phyloP scores from a whole-genome alignment of 345 rosid species.

The Turritis glabra region DNA sequence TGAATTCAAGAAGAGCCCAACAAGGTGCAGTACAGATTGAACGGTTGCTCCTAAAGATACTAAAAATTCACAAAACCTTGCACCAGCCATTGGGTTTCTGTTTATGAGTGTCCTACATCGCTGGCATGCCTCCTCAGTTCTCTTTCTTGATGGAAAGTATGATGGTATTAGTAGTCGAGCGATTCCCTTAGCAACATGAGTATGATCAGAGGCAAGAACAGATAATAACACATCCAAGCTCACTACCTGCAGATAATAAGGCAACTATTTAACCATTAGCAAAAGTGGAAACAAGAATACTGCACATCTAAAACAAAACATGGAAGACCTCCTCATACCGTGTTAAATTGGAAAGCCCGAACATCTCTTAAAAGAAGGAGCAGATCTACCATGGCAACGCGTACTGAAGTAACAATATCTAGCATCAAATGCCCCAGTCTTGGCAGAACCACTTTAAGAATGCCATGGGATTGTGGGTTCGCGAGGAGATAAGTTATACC shows the following conservation, averaged over 20 bases:
- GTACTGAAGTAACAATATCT: conserved; percentile 59
- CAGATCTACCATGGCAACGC: conserved; percentile 74
- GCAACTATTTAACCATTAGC: conserved; percentile 14
- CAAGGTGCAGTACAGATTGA: conserved; percentile 64
- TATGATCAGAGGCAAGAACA: conserved; percentile 66
- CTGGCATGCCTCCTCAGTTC: conserved; percentile 71
- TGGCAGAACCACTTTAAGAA: conserved; percentile 84
- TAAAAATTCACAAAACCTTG: conserved; percentile 84
- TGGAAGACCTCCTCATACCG: conserved; percentile 49
- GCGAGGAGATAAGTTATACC: conserved; percentile 84
- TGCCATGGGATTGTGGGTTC: conserved; percentile 88
- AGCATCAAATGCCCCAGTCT: conserved; percentile 71
- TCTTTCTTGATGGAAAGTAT: conserved; percentile 77
- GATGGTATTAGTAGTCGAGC: conserved; percentile 79
- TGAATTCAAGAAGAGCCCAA: conserved; percentile 53
- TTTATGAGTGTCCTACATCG: conserved; percentile 77
- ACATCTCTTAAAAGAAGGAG: conserved; percentile 73
- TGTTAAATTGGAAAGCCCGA: conserved; percentile 73
- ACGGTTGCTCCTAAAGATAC: conserved; percentile 62
- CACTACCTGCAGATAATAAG: conserved; percentile 62
- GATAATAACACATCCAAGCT: conserved; percentile 60
- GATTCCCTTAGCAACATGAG: conserved; percentile 74
- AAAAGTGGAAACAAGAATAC: neutral
- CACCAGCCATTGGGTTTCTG: conserved; percentile 85
- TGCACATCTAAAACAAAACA: conserved; percentile 6